A percentile compares a stretch with the other conserved stretches of the same genome.
These are phyloP conservation scores for Schizonepeta tenuifolia DNA, from an alignment of 257 asterid species.

Conservation along the genomic window DNA sequence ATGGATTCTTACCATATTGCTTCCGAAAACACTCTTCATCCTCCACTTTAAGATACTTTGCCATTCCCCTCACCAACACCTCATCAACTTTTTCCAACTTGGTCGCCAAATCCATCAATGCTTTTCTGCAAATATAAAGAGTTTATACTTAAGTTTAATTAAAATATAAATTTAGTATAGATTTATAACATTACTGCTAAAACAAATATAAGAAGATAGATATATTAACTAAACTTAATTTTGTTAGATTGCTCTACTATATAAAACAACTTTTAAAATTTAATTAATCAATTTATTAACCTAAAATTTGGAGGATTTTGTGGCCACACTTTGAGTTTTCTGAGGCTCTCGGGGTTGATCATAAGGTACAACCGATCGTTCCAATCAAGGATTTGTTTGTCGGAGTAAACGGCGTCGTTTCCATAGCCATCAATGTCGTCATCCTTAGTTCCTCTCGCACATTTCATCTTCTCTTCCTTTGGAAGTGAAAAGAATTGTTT, in stretches of 20 bases:
- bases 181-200: too few species aligned
- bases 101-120: constrained; percentile 28
- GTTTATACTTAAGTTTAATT: too few species aligned
- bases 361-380: constrained; percentile 40
- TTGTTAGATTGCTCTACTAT: too few species aligned
- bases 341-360: constrained; percentile 31
- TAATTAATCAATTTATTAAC: constrained; percentile 28
- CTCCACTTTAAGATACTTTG: constrained; percentile 37
- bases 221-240: too few species aligned
- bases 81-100: constrained; percentile 35
- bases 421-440: constrained; percentile 46
- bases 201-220: too few species aligned
- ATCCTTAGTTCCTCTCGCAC: constrained; percentile 35
- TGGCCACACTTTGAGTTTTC: constrained; percentile 46
- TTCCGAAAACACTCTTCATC: constrained; percentile 42
- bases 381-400: constrained; percentile 40
- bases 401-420: constrained; percentile 37
- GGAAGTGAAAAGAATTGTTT: constrained; percentile 46
- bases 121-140: too few species aligned
- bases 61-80: constrained; percentile 39
- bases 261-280: too few species aligned
- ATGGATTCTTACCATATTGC: constrained; percentile 40
- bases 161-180: too few species aligned
- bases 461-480: constrained; percentile 46
- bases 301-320: constrained; percentile 42